Percentiles rank a stretch among this genome's conserved stretches.
These are phyloP conservation scores for Apiosordaria backusii DNA, from an alignment of 495 filamentous ascomycete genomes.

Conservation along the genomic window DNA sequence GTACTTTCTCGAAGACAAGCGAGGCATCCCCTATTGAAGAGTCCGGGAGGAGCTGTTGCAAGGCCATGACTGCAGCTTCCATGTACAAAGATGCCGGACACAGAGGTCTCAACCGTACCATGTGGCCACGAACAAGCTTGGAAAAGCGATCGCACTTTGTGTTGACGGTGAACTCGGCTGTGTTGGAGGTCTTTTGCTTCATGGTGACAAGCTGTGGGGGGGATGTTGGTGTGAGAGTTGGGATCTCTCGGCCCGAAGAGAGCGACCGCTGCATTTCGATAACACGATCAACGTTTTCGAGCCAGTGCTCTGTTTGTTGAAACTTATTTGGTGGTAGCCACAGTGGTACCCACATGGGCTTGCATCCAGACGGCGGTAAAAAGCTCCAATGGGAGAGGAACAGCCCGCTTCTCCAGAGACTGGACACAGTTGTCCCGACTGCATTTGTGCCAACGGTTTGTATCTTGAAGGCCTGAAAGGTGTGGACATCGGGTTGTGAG, in stretches of 20 bases:
- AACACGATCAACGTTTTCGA: not conserved
- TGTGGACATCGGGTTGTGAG: not conserved
- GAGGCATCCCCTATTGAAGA: no score
- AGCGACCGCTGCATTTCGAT: not conserved
- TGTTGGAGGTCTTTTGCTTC: not conserved
- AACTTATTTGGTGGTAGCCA: not conserved
- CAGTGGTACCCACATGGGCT: not conserved
- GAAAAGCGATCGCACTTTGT: not conserved
- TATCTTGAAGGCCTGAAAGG: not conserved
- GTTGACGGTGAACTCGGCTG: not conserved
- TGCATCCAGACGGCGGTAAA: not conserved
- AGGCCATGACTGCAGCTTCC: not conserved
- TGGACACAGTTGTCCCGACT: not conserved
- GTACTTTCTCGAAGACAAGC: no score
- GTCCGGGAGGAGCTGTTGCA: not conserved
- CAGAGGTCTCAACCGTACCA: not conserved
- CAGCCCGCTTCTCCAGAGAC: not conserved
- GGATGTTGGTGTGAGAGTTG: not conserved
- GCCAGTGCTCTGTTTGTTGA: not conserved
- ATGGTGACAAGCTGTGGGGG: not conserved
- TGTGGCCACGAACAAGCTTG: not conserved
- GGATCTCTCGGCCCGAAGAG: not conserved
- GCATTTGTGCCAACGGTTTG: no score
- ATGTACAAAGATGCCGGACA: not conserved
- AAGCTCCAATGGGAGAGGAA: not conserved